Conservation (phyloP, 345 rosid genomes). For the Toxicodendron radicans region DNA sequence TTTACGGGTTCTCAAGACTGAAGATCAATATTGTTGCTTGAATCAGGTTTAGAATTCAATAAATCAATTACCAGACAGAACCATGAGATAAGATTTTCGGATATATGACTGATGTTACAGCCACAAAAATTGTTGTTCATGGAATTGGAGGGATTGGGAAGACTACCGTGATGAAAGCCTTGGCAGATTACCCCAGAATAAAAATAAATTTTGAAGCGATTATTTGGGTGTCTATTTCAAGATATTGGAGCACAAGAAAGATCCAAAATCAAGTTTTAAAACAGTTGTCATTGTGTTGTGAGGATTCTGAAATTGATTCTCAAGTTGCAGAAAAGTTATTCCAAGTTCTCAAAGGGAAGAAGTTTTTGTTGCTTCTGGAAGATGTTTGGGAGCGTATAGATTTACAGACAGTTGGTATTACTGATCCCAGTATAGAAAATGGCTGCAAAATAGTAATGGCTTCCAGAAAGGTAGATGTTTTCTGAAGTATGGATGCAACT, state of each 20-base stretch:
- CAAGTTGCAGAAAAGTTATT: background rate
- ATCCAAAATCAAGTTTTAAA: slow-evolving; percentile 4
- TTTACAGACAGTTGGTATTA: slow-evolving; percentile 9
- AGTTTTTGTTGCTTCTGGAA: slow-evolving; percentile 15
- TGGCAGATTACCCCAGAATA: background rate
- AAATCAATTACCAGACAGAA: too few species aligned
- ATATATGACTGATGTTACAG: background rate
- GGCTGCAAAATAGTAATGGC: slow-evolving; percentile 2
- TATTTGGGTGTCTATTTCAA: slow-evolving; percentile 10
- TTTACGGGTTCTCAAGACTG: too few species aligned
- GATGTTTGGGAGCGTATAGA: slow-evolving; percentile 14
- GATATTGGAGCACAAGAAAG: slow-evolving; percentile 16
- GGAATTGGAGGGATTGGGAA: background rate
- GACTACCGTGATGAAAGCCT: background rate
- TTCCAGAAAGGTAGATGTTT: background rate
- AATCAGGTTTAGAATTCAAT: too few species aligned
- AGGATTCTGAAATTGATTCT: background rate
- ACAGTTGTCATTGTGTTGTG: background rate
- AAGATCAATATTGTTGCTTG: too few species aligned
- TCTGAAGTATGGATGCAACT: background rate
- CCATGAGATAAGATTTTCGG: background rate
- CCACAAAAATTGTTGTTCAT: background rate
- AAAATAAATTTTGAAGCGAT: background rate
- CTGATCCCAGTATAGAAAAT: background rate
- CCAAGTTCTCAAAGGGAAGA: background rate